A percentile compares a stretch with the other conserved stretches of the same genome.
Conservation (phyloP, 495 filamentous ascomycete species). For the Penicillium odoratum region DNA sequence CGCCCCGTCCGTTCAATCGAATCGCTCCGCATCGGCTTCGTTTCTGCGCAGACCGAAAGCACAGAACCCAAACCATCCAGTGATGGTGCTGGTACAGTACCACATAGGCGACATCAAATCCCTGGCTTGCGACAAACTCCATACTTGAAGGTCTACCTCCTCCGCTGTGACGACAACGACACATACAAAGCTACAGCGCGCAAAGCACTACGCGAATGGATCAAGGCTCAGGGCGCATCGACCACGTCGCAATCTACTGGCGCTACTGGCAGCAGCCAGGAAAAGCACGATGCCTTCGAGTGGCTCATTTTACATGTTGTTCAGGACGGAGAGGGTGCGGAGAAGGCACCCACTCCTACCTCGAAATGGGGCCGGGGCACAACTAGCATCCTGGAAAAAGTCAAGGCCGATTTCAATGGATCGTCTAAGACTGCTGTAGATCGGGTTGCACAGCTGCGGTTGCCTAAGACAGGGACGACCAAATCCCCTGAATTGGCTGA, state of each 20-base stretch:
- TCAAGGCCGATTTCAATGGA: slow-evolving; percentile 88
- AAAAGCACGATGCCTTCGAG: slow-evolving; percentile 94
- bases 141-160: slow-evolving; percentile 85
- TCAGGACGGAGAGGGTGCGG: slow-evolving; percentile 57
- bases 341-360: slow-evolving; percentile 66
- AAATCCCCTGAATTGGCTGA: slow-evolving; percentile 69
- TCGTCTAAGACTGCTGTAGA: slow-evolving; percentile 75
- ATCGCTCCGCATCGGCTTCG: slow-evolving; percentile 84
- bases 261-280: slow-evolving; percentile 51
- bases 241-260: slow-evolving; percentile 34
- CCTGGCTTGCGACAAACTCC: slow-evolving; percentile 91
- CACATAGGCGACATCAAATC: slow-evolving; percentile 88
- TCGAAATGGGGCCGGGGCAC: slow-evolving; percentile 79
- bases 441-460: slow-evolving; percentile 80
- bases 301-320: slow-evolving; percentile 95
- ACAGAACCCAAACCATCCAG: slow-evolving; percentile 37
- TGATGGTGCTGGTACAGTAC: slow-evolving; percentile 35
- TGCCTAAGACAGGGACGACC: slow-evolving; percentile 48
- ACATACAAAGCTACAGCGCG: slow-evolving; percentile 80
- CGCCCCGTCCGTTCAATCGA: slow-evolving; percentile 89
- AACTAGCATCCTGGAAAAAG: slow-evolving; percentile 82
- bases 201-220: slow-evolving; percentile 84
- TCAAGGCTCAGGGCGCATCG: slow-evolving; percentile 68
- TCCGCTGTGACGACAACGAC: slow-evolving; percentile 93
- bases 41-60: slow-evolving; percentile 50